Evolutionary conservation across 1,284 basidiomycete species (phyloP), one percentile per base, ranked within the genome.

Genomic region (Dichomitus squalens): DNA sequence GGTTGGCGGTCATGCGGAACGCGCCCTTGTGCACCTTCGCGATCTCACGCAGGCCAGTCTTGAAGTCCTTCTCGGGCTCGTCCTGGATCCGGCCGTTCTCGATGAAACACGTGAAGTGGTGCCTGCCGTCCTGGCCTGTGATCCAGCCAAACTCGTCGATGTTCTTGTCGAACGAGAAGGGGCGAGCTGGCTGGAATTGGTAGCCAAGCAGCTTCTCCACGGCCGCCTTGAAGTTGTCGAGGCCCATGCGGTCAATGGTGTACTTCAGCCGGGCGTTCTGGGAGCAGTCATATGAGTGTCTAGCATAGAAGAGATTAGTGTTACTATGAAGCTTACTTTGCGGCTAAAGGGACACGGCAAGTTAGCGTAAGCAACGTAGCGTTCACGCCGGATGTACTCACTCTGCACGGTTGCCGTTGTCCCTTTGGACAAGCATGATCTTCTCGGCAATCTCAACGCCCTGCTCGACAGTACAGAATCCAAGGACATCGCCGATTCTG

Each of bases 71-170:
- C 44, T 87, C 92, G 4, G 94, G 87, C 73, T 95, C 94, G 73
- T 99, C 95, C 75, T 96, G 91, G 36, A 99, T 87, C 54, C 96
- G 91, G 11, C 97, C 97, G 72, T 99, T 99, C 79, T 99, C 96
- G 73, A 99, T 92, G 77, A 96, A 99, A 72, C 93, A 81, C 52
- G 90, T 96, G 76, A 95, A 96, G 74, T 98, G 95, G 74, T 95
- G 90, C 69, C 83, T 88, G 66, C 95, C 95, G 68, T 97, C 88
- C 70, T 91, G 81, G 59, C 95, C 95, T 35, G 86, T 88, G 49
- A 83, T 78, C 96, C 96, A 99, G 52, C 97, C 97, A 69, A 88
- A 99, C 71, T 93, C 85, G 75, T 99, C 96, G 64, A 95, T 80
- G 78, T 98, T 99, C 65, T 86, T 84, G 66, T 93, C 87, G 72